Conservation (phyloP, 2,329 filamentous ascomycete genomes). For the Phoma sp. region DNA sequence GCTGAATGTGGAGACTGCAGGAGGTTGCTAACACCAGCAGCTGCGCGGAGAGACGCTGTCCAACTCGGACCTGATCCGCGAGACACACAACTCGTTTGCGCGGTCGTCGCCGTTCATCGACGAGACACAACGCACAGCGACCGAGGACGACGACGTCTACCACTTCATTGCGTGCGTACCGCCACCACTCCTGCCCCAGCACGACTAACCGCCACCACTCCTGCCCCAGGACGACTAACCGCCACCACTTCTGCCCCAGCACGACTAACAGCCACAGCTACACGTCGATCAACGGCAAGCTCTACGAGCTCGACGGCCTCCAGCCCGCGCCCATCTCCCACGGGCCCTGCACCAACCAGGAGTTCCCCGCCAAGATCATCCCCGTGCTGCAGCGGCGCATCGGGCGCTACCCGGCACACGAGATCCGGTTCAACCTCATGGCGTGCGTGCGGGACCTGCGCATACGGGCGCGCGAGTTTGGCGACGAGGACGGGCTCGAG, state of each 20-base stretch:
- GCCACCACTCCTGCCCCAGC: neutral
- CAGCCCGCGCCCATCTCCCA: constrained; percentile 93
- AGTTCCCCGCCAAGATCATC: constrained; percentile 83
- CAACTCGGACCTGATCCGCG: constrained; percentile 66
- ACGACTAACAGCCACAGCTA: constrained; percentile 58
- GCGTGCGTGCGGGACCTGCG: constrained; percentile 89
- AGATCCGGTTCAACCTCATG: constrained; percentile 96
- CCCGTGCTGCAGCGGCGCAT: constrained; percentile 87
- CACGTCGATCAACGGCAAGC: constrained; percentile 75
- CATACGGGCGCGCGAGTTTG: constrained; percentile 77
- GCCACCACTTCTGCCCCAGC: too few species aligned
- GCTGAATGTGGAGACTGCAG: neutral
- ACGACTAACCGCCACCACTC: constrained; percentile 50
- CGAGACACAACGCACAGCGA: constrained; percentile 77
- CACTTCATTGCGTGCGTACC: constrained; percentile 80
- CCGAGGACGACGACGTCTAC: constrained; percentile 87
- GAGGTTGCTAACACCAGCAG: constrained; percentile 49
- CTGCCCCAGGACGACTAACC: neutral
- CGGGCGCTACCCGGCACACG: constrained; percentile 80
- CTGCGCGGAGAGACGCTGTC: constrained; percentile 74
- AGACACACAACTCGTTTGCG: constrained; percentile 89
- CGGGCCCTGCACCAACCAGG: constrained; percentile 72
- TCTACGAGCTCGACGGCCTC: constrained; percentile 95
- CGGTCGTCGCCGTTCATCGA: constrained; percentile 89
- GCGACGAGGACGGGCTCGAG: constrained; percentile 79